Base-by-base conservation (phyloP, 75 land plant genomes). In the Picea glauca region DNA sequence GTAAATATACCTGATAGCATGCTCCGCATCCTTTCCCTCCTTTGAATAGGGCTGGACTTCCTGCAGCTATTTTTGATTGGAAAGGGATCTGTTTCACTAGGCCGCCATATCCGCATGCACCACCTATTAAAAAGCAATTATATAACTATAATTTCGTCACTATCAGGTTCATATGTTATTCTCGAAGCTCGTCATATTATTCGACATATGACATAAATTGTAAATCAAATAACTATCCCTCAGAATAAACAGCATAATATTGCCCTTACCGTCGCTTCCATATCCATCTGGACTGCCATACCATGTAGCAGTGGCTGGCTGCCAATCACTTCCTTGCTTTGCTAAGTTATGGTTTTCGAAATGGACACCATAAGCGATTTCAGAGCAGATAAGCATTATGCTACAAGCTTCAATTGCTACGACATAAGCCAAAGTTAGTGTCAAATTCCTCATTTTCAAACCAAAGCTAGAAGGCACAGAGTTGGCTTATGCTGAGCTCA, bases 1-100 rank as follows among this genome's bases (percentile, higher is more conserved):
- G 26, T 26, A 26, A 26, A 26, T 26, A 15, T 35, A 93, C 97
- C 93, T 94, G 78, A 76, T 89, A 94, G 79, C 98, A 94, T 35
- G 87, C 85, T 57, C 98, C 98, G 65, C 98, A 94, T 13, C 93
- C 98, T 77, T 83, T 68, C 23, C 98, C 98, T 8, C 83, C 82
- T 58, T 85, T 77, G 85, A 84, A 94, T 15, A 94, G 60, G 60
- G 82, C 76, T 15, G 90, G 90, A 60, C 88, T 86, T 40, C 90
- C 93, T 0, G 98, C 98, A 2, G 91, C 74, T 2, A 93, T 74
- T 74, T 83, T 63, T 11, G 82, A 64, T 0, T 84, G 83, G 60
- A 88, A 89, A 17, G 95, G 95, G 14, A 88, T 43, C n/a, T 78
- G 57, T 11, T 40, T 78, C 21, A 94, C 95, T 15, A 63, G 77